Percentiles rank a stretch among this genome's conserved stretches.
phyloP scores from a whole-genome alignment of 345 rosid species.

The Limnanthes douglasii region DNA sequence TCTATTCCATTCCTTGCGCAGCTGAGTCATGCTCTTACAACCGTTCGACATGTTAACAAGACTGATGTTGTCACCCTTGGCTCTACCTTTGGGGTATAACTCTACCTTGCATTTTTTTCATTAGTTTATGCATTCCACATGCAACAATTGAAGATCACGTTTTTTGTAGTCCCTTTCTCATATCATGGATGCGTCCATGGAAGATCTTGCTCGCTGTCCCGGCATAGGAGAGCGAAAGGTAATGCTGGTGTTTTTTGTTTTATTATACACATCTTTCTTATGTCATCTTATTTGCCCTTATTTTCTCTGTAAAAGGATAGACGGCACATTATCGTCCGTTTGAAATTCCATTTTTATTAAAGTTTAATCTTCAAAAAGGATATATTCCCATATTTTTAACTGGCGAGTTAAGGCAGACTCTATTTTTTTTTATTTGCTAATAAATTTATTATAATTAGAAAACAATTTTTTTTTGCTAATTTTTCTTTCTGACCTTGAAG shows the following conservation, averaged over 20 bases:
- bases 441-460: no score
- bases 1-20: conserved; percentile 15
- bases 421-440: no score
- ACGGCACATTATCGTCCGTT: no score
- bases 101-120: not conserved
- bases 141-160: conserved; percentile 4
- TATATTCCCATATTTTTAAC: no score
- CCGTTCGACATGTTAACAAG: conserved; percentile 72
- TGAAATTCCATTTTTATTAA: no score
- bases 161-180: conserved; percentile 56
- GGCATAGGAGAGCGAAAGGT: conserved; percentile 97
- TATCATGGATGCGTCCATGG: conserved; percentile 92
- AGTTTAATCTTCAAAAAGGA: no score
- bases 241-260: not conserved
- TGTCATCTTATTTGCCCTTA: not conserved
- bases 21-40: conserved; percentile 72
- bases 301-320: no score
- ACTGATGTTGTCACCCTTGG: conserved; percentile 95
- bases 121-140: no score
- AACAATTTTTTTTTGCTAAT: no score
- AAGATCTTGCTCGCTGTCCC: conserved; percentile 87
- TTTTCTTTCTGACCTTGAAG: no score
- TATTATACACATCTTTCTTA: no score
- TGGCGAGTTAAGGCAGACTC: no score
- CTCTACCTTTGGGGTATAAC: conserved; percentile 78